Evolutionary conservation across 2,329 filamentous ascomycete genomes (phyloP), one percentile per base, ranked within the genome.

Genomic region (Fusarium kyushuense): DNA sequence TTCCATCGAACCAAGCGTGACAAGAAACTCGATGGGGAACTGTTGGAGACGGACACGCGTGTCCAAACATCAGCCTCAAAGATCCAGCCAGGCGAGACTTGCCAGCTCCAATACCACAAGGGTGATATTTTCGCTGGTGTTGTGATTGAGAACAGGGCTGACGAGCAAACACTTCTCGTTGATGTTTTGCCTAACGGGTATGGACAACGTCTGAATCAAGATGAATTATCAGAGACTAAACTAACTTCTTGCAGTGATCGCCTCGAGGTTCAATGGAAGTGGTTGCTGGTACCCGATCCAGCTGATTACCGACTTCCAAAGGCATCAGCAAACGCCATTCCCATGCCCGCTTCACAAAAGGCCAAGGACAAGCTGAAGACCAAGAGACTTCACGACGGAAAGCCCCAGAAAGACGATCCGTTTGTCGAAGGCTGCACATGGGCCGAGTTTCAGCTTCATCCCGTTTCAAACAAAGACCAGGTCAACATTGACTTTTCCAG

Each of bases 1-100:
- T 97, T 97, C 80, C 96, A 99, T 78, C 89, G 96, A 49, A 89
- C 92, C 16, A 97, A 96, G 82, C 90, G 96, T 74, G 90, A 93
- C 65, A 93, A 91, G 80, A 92, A 91, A 69, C 79, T 90, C 51
- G 88, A 92, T 54, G 86, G 87, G 35, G 88, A 92, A 55, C 81
- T 84, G 2, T 81, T 96, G 64, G 94, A 96, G 73, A 85, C 87
- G 53, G 90, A 92, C 76, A 83, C 87, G 57, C 87, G 89, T 64
- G 87, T 96, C 57, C 85, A 86, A 52, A 85, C 89, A 58, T 90
- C 89, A 42, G 93, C 93, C 3, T 85, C 85, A 54, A 85, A 85
- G 2, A 83, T 97, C 59, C 87, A 89, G 73, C 82, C 85, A 62
- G 91, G 92, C 59, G 91, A 96, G 55, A 87, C 95, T 32, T 91